Percentiles rank a stretch among this genome's conserved stretches.
Conservation (phyloP, 352 stramenopile genomes). For the Phytopythium helicoides region DNA sequence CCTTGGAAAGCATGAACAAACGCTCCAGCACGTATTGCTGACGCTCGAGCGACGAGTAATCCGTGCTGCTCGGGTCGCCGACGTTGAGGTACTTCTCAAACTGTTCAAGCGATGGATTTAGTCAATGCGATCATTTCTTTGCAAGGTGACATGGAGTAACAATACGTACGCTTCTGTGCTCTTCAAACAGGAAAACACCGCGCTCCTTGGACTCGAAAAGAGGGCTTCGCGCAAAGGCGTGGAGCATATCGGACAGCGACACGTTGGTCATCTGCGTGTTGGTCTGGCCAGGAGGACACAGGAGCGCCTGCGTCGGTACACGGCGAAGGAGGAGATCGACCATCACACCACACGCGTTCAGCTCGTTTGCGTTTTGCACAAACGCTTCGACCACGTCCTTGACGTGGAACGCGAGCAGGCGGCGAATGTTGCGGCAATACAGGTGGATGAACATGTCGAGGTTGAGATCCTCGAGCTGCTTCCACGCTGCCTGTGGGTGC, state of each 20-base stretch:
- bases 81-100: constrained; percentile 89
- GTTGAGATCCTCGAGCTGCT: constrained; percentile 71
- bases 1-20: constrained; percentile 84
- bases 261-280: constrained; percentile 77
- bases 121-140: neutral
- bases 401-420: constrained; percentile 77
- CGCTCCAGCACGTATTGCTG: constrained; percentile 85
- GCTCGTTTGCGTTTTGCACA: constrained; percentile 72
- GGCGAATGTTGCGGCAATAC: constrained; percentile 81
- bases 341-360: constrained; percentile 80
- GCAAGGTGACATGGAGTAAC: neutral
- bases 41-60: constrained; percentile 73
- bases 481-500: constrained; percentile 69
- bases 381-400: constrained; percentile 85
- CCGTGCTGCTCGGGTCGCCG: constrained; percentile 59
- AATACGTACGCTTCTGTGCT: constrained; percentile 67
- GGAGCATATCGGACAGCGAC: constrained; percentile 78
- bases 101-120: constrained; percentile 16
- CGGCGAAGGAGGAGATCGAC: constrained; percentile 72
- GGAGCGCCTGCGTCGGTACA: constrained; percentile 63
- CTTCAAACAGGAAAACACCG: constrained; percentile 74
- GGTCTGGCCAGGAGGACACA: constrained; percentile 69
- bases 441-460: constrained; percentile 86
- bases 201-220: constrained; percentile 76
- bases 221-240: constrained; percentile 54